Base-by-base conservation (phyloP, 768 basidiomycete species). In the Xerocomellus intermedius region DNA sequence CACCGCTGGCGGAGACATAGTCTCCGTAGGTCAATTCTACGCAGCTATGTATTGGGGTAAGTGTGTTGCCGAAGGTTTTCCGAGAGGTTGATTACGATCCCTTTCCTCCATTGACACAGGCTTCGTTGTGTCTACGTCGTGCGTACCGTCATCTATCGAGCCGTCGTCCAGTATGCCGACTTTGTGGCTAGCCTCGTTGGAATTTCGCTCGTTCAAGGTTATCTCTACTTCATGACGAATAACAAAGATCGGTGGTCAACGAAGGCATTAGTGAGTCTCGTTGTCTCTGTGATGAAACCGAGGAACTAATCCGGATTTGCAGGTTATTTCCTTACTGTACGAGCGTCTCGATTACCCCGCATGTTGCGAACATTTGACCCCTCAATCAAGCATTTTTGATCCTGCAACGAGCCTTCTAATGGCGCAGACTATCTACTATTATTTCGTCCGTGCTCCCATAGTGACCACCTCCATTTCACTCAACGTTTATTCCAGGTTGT, bases 191-290 rank as follows among this genome's bases (percentile, higher is more conserved):
- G 61, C 36, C 50, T 62, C 9, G 60, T 62, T n/a, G 61, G 61
- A 5, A 62, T 62, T 24, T 62, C 61, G 22, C 46, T 62, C 21
- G 61, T 62, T 33, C 61, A 62, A 58, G 61, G 60, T 7, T 62
- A 62, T 32, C 48, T 62, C 19, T 62, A 62, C 36, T 62, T 58
- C 53, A 52, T 50, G 42, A 54, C 19, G 21, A 44, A 58, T 17
- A 62, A 49, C 47, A 52, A 55, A 17, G 61, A 62, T 50, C 46
- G 52, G 19, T 42, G 52, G 48, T 17, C 52, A 43, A 58, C 50
- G n/a, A 62, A 62, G 24, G 46, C 56, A 41, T 37, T 62, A 28
- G 61, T 62, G 50, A 46, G 56, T 42, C 16, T 46, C 36, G 21
- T 53, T 19, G 17, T 21, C 21, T 32, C 19, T 10, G 5, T 26